Base-by-base conservation (phyloP, 768 basidiomycete genomes). In the Termitomyces sp. region DNA sequence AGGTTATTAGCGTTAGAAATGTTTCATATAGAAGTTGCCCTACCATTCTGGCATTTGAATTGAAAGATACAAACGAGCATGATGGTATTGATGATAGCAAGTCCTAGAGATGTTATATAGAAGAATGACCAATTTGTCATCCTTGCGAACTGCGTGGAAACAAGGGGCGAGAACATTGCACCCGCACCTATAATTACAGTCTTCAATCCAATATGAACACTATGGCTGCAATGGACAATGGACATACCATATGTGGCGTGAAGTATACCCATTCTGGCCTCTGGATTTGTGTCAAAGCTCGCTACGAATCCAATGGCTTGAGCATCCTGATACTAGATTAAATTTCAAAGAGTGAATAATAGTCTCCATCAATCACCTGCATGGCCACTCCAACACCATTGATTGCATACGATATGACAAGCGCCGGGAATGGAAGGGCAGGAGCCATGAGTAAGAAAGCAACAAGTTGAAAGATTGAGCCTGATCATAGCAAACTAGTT, bases 91-190 rank as follows among this genome's bases (percentile, higher is more conserved):
- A 73, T 60, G 19, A 82, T 53, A 0, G 88, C 83, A 28, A 94
- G 60, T 1, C 82, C 86, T 0, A 92, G 69, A 0, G 89, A 89
- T 1, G 73, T 73, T 7, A 93, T 75, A 64, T 85, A 94, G 65
- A 93, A 87, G 67, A 87, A 86, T 0, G 85, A 87, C 92, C 91
- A 94, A 41, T 73, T 77, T 0, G 61, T 67, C 19, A 81, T 63
- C 53, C 82, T 80, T 1, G 89, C 75, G 61, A 95, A 94, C 57
- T 91, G 88, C 0, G 93, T 95, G 0, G 92, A 80, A 0, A 87
- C 82, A 15, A 95, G 77, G 1, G 94, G 93, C 0, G 91, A 68
- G 7, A 73, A 73, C 10, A 89, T 71, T 2, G 87, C 87, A 2
- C 88, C 88, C 0, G 78, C 70, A 12, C 88, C 87, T 89, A 33